Conservation (phyloP, 306 rosid genomes). For the Lithocarpus polystachyus region DNA sequence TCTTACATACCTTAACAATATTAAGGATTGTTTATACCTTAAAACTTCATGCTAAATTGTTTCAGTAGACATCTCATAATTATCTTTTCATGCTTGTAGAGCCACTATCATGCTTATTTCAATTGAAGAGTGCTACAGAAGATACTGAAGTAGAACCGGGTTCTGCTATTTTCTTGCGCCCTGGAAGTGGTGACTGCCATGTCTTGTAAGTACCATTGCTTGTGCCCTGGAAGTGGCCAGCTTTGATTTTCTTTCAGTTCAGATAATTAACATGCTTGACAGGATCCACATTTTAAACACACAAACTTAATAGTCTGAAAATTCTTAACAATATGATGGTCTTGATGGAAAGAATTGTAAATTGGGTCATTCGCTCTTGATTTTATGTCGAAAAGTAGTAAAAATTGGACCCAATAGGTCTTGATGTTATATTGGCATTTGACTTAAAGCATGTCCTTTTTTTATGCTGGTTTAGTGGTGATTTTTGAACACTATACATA, state of each 20-base stretch:
- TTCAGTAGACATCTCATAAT: conserved; percentile 8
- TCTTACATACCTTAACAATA: background rate
- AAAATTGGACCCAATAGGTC: background rate
- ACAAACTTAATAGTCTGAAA: conserved; percentile 3
- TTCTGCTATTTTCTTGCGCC: conserved; percentile 61
- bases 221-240: conserved; percentile 14
- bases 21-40: background rate
- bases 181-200: conserved; percentile 81
- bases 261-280: conserved; percentile 10
- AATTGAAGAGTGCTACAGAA: conserved; percentile 78
- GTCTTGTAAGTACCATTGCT: conserved; percentile 62
- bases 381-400: background rate
- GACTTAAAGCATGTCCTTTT: background rate
- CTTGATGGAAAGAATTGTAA: conserved; percentile 5
- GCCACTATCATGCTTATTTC: conserved; percentile 67
- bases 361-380: background rate
- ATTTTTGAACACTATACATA: background rate
- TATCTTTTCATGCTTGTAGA: conserved; percentile 52
- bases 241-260: background rate
- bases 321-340: background rate
- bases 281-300: conserved; percentile 7
- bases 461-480: background rate
- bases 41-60: background rate
- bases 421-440: background rate
- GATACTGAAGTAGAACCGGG: conserved; percentile 51